phyloP scores from a whole-genome alignment of 2,329 filamentous ascomycete species.

The Venturia nashicola region DNA sequence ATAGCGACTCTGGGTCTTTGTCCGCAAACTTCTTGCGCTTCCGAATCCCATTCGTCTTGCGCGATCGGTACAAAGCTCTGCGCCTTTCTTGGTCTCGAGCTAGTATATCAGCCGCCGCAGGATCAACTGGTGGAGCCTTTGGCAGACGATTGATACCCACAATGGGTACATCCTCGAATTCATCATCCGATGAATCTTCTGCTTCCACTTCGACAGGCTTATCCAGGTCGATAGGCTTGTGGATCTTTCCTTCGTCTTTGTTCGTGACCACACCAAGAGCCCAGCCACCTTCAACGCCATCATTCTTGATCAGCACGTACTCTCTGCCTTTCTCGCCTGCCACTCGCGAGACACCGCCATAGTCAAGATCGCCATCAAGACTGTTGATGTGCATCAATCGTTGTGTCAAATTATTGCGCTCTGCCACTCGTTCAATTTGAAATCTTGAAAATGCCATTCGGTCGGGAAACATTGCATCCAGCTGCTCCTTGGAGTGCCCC shows the following conservation, averaged over 20 bases:
- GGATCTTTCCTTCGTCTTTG: slow-evolving; percentile 49
- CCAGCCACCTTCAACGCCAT: slow-evolving; percentile 90
- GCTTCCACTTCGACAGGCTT: slow-evolving; percentile 48
- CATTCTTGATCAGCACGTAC: slow-evolving; percentile 93
- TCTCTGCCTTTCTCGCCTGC: slow-evolving; percentile 81
- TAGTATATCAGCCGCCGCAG: slow-evolving; percentile 23
- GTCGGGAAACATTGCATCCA: slow-evolving; percentile 94
- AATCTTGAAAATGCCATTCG: slow-evolving; percentile 95
- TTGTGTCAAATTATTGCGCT: slow-evolving; percentile 90
- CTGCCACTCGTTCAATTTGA: slow-evolving; percentile 85
- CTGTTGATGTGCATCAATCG: slow-evolving; percentile 88
- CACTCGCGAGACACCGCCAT: slow-evolving; percentile 53
- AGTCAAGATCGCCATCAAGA: slow-evolving; percentile 66
- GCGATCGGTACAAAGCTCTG: slow-evolving; percentile 34
- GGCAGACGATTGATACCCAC: slow-evolving; percentile 79
- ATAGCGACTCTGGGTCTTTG: slow-evolving; percentile 41
- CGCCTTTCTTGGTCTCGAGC: slow-evolving; percentile 28
- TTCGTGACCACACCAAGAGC: slow-evolving; percentile 88
- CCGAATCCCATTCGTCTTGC: slow-evolving; percentile 12
- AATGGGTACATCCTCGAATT: slow-evolving; percentile 88
- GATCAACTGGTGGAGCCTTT: slow-evolving; percentile 34
- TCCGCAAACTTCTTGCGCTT: slow-evolving; percentile 13
- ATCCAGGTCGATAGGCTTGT: slow-evolving; percentile 90
- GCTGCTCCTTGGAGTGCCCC: slow-evolving; percentile 91
- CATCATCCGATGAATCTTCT: slow-evolving; percentile 61